Percentiles rank a stretch among this genome's conserved stretches.
Conservation (phyloP, 169 alveolate species). For the Cryptosporidium andersoni region DNA sequence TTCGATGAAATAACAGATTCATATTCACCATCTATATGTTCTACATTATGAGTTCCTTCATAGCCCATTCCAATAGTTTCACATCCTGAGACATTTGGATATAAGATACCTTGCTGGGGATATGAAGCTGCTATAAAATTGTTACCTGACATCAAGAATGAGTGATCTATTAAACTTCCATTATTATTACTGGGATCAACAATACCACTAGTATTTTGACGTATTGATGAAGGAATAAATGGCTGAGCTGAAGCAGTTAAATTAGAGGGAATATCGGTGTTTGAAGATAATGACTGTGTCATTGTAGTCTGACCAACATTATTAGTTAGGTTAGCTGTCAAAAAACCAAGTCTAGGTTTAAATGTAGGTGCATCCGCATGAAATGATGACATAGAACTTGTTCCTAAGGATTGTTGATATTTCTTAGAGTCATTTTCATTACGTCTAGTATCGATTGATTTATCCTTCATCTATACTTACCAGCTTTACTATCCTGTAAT, state of each 20-base stretch:
- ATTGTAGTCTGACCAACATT: not conserved
- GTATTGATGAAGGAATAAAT: slow-evolving; percentile 54
- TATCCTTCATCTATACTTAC: slow-evolving; percentile 41
- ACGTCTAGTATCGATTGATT: slow-evolving; percentile 32
- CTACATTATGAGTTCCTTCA: no score
- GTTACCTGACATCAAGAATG: no score
- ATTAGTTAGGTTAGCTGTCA: not conserved
- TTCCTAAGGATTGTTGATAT: slow-evolving; percentile 2
- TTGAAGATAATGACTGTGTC: not conserved
- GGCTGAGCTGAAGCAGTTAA: slow-evolving; percentile 70
- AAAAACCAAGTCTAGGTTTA: slow-evolving; percentile 42
- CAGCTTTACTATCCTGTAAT: not conserved
- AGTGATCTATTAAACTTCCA: not conserved
- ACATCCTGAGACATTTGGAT: no score
- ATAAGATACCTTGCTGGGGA: no score
- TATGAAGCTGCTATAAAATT: no score
- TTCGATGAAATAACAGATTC: not conserved
- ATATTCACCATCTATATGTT: no score
- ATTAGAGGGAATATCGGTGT: slow-evolving; percentile 14
- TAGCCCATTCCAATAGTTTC: no score
- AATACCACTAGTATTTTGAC: slow-evolving; percentile 32
- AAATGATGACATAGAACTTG: slow-evolving; percentile 29
- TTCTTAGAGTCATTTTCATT: slow-evolving; percentile 30
- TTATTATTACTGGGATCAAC: slow-evolving; percentile 6
- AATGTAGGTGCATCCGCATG: slow-evolving; percentile 71